Percentiles rank a stretch among this genome's conserved stretches.
These are phyloP conservation scores for Penicillium sp. DNA, from an alignment of 2,329 filamentous ascomycete genomes.

Conservation along the genomic window DNA sequence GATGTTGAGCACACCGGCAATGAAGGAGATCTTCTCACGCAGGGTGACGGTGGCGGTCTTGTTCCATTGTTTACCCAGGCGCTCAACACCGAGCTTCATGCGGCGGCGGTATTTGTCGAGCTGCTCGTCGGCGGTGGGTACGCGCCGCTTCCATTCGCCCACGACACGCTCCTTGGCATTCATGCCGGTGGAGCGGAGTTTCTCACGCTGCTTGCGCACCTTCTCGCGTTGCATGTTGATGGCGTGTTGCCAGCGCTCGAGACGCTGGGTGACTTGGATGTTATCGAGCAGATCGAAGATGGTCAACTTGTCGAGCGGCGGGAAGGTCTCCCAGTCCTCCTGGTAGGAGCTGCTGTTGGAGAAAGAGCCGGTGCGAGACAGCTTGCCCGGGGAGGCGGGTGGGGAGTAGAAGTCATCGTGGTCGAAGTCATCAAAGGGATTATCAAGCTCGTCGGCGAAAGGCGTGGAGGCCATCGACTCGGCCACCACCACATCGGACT, in stretches of 20 bases:
- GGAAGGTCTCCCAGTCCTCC: conserved; percentile 81
- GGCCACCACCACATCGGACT: conserved; percentile 23
- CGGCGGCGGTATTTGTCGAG: conserved; percentile 84
- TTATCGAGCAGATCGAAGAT: conserved; percentile 95
- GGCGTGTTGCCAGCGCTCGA: conserved; percentile 85
- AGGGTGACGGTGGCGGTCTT: conserved; percentile 83
- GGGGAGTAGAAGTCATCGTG: conserved; percentile 33
- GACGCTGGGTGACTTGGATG: conserved; percentile 78
- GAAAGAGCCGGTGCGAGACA: conserved; percentile 77
- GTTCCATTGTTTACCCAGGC: conserved; percentile 79
- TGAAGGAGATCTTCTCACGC: conserved; percentile 93
- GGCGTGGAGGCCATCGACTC: conserved; percentile 28
- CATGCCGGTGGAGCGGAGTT: conserved; percentile 69
- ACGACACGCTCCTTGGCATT: conserved; percentile 85
- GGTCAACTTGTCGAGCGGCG: conserved; percentile 82
- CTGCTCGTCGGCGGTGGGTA: conserved; percentile 86
- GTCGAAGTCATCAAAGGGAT: conserved; percentile 23
- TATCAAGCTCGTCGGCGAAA: conserved; percentile 26
- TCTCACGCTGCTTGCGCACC: conserved; percentile 77
- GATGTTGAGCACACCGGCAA: conserved; percentile 93
- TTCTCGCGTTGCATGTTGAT: conserved; percentile 80
- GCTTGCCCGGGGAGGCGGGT: conserved; percentile 32
- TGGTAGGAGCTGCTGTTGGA: conserved; percentile 83
- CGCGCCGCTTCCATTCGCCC: conserved; percentile 83
- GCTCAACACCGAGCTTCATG: conserved; percentile 86